Evolutionary conservation across 148 eudicot genomes (phyloP).

Genomic region (Chenopodium formosanum): DNA sequence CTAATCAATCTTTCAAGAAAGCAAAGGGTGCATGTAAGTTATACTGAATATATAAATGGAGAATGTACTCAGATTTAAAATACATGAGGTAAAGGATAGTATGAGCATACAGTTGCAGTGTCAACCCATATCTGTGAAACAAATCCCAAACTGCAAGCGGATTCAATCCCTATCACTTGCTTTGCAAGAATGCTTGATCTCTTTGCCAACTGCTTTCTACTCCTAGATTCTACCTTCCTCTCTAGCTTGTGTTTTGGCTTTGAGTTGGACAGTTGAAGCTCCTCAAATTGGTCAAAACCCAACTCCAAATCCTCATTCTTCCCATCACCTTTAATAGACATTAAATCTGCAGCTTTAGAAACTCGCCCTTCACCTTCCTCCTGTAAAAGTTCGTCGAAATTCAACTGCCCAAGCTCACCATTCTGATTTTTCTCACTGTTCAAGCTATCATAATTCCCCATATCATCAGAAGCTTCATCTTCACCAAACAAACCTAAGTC

Average conservation of each 20-base stretch:
- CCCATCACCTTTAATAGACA: conserved; percentile 22
- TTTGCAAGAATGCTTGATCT: conserved; percentile 65
- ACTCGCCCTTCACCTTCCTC: conserved; percentile 13
- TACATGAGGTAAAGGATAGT: no score
- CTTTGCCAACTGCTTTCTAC: conserved; percentile 42
- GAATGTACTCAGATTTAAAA: no score
- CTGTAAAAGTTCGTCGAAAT: conserved; percentile 16
- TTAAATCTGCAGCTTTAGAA: conserved; percentile 28
- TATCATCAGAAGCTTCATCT: conserved; percentile 2
- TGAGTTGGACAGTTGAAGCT: conserved; percentile 7
- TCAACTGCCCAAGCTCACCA: neutral
- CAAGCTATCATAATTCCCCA: conserved; percentile 5
- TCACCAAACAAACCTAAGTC: conserved; percentile 4
- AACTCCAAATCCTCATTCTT: conserved; percentile 17
- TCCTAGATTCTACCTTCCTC: conserved; percentile 21
- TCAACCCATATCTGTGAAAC: conserved; percentile 65
- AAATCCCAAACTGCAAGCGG: conserved; percentile 62
- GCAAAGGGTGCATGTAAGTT: neutral
- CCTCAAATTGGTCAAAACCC: conserved; percentile 16
- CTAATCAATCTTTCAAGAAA: neutral
- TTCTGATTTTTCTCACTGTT: neutral
- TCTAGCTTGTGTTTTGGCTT: conserved; percentile 24
- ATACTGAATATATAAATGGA: no score
- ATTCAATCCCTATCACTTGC: conserved; percentile 64
- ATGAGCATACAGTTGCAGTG: no score